Evolutionary conservation across 1,284 basidiomycete species (phyloP), one percentile per base, ranked within the genome.

Genomic region (Boletellus dicymbophilus): DNA sequence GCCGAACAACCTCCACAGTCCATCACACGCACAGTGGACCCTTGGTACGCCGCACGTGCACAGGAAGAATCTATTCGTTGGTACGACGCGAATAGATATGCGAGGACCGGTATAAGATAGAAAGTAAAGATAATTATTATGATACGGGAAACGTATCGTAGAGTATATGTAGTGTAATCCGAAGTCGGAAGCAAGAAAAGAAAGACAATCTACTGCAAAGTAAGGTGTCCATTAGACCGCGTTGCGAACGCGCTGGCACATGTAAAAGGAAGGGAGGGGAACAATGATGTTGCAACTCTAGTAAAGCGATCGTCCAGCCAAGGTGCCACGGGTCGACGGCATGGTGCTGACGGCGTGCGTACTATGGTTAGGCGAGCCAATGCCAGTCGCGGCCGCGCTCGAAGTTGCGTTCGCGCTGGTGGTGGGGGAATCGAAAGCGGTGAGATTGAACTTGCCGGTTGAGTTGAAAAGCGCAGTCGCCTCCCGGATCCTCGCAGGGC

Each of bases 401-500:
- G 13, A 23, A 36, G 27, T 44, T 26, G 28, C 18, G 18, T 30
- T 26, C n/a, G 38, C 7, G 34, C 25, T 37, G 37, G 46, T 25
- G 4, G 53, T 48, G 11, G n/a, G 9, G 25, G n/a, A n/a, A n/a
- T 62, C 44, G 11, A 57, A 22, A 7, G 52, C 39, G 7, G 52
- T 38, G 20, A 53, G 26, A 31, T 66, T 37, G 26, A 66, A 63
- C n/a, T 30, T n/a, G 13, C 62, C 50, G 1, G 52, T 52, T 4
- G 20, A 41, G 39, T 52, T 52, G 51, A 59, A 67, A 22, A 47
- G 44, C 3, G 53, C 47, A 10, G 52, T 33, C 12, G 55, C 62
- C 12, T 66, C 51, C 38, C 18, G 43, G 6, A 65, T 33, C 16
- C 38, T 37, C 12, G 37, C 9, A 3, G 61, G 62, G 46, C 61